Conservation (phyloP, 192 early-diverging fungal species). For the Coemansia sp. region DNA sequence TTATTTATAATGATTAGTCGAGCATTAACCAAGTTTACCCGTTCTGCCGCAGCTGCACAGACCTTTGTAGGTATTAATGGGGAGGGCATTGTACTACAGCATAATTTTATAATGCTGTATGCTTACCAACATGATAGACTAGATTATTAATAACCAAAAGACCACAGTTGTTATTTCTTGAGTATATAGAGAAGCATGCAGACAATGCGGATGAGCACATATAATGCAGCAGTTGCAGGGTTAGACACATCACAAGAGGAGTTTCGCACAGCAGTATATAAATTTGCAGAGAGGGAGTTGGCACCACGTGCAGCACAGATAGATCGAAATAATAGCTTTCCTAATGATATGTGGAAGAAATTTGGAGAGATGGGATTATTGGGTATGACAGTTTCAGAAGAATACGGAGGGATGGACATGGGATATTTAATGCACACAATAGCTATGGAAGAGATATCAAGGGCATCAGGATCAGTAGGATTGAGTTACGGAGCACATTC, state of each 20-base stretch:
- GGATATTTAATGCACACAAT: slow-evolving; percentile 90
- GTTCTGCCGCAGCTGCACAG: not conserved
- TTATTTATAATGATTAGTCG: too few species aligned
- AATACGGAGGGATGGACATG: slow-evolving; percentile 85
- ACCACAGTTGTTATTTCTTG: too few species aligned
- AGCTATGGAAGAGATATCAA: slow-evolving; percentile 90
- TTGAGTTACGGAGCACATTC: slow-evolving; percentile 94
- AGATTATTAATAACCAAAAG: too few species aligned
- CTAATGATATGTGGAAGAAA: slow-evolving; percentile 96
- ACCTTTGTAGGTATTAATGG: too few species aligned
- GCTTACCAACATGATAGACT: too few species aligned
- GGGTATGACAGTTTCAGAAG: slow-evolving; percentile 83
- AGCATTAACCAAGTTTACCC: not conserved
- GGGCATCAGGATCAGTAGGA: slow-evolving; percentile 86
- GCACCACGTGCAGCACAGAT: slow-evolving; percentile 75
- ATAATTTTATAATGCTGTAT: too few species aligned
- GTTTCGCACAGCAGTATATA: slow-evolving; percentile 71
- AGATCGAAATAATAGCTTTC: slow-evolving; percentile 84
- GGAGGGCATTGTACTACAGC: too few species aligned
- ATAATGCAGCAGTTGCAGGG: slow-evolving; percentile 75
- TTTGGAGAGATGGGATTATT: slow-evolving; percentile 94
- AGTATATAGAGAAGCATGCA: not conserved
- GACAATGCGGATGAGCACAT: slow-evolving; percentile 49
- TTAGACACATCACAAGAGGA: slow-evolving; percentile 69
- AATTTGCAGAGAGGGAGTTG: slow-evolving; percentile 80